Percentiles rank a stretch among this genome's conserved stretches.
Evolutionary conservation across 305 asterid genomes (phyloP).

Genomic region (Solanum hybrid): DNA sequence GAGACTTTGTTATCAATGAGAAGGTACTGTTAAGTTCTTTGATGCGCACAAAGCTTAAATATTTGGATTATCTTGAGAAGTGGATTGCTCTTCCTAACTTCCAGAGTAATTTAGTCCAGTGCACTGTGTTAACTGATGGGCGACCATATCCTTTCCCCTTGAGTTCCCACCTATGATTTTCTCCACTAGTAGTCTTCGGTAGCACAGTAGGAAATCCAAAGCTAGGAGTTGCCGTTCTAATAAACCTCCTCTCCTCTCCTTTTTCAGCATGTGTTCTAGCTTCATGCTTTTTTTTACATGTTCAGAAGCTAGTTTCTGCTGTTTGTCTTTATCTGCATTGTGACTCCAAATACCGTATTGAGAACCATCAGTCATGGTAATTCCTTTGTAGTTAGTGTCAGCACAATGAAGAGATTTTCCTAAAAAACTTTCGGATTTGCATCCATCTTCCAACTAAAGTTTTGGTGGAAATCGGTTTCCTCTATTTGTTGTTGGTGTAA

Average conservation of each 20-base stretch:
- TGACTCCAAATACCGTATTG: not conserved
- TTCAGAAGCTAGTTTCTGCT: not conserved
- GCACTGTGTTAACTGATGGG: conserved; percentile 1
- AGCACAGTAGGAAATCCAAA: not conserved
- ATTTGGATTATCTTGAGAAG: not conserved
- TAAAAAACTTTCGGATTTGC: not conserved
- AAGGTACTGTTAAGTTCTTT: conserved; percentile 40
- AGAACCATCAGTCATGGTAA: not conserved
- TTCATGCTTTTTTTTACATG: not conserved
- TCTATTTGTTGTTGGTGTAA: not conserved
- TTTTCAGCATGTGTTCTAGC: not conserved
- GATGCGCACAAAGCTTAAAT: conserved; percentile 1
- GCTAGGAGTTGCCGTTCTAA: not conserved
- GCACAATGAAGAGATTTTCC: not conserved
- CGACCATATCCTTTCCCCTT: not conserved
- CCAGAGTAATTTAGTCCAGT: not conserved
- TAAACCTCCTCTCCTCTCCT: not conserved
- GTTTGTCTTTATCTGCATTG: not conserved
- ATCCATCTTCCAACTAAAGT: not conserved
- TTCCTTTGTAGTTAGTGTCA: not conserved
- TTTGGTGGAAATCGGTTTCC: not conserved
- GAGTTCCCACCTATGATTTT: not conserved
- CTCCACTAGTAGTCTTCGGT: not conserved
- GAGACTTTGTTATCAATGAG: conserved; percentile 55
- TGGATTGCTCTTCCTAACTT: not conserved